Evolutionary conservation across 2,329 filamentous ascomycete genomes (phyloP).

Genomic region (Diaporthe caulivora): DNA sequence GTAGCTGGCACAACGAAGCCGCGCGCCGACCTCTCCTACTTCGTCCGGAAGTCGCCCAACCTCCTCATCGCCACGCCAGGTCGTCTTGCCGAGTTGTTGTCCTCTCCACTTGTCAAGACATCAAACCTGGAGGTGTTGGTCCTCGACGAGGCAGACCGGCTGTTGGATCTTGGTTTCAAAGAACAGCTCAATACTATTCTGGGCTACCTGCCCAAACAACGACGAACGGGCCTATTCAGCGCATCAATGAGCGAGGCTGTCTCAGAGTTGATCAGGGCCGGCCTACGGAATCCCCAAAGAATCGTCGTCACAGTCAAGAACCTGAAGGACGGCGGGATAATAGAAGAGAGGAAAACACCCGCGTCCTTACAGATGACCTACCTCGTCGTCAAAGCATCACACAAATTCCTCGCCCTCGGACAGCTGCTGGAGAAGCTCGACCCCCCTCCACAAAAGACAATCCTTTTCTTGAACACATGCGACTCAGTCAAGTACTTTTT

Average conservation of each 20-base stretch:
- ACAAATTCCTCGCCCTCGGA: conserved; percentile 82
- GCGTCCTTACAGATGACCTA: conserved; percentile 95
- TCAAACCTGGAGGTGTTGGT: conserved; percentile 93
- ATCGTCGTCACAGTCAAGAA: conserved; percentile 93
- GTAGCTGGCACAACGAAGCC: conserved; percentile 84
- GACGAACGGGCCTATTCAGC: conserved; percentile 93
- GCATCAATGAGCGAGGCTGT: conserved; percentile 97
- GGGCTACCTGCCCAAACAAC: conserved; percentile 87
- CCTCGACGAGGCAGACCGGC: conserved; percentile 92
- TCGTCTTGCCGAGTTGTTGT: conserved; percentile 86
- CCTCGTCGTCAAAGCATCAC: conserved; percentile 77
- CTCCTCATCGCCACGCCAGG: conserved; percentile 92
- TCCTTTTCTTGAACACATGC: conserved; percentile 88
- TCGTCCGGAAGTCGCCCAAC: conserved; percentile 87
- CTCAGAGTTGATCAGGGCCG: conserved; percentile 90
- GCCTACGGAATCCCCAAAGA: conserved; percentile 92
- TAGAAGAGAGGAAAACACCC: conserved; percentile 88
- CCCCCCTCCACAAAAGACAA: conserved; percentile 84
- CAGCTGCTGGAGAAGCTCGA: conserved; percentile 77
- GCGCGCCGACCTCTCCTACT: conserved; percentile 87
- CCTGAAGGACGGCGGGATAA: conserved; percentile 70
- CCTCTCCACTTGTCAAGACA: conserved; percentile 88
- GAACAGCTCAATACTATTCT: conserved; percentile 90
- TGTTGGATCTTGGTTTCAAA: conserved; percentile 95
- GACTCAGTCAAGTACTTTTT: conserved; percentile 96